Percentiles rank a stretch among this genome's conserved stretches.
phyloP scores from a whole-genome alignment of 345 rosid species.

The Garcia nutans region DNA sequence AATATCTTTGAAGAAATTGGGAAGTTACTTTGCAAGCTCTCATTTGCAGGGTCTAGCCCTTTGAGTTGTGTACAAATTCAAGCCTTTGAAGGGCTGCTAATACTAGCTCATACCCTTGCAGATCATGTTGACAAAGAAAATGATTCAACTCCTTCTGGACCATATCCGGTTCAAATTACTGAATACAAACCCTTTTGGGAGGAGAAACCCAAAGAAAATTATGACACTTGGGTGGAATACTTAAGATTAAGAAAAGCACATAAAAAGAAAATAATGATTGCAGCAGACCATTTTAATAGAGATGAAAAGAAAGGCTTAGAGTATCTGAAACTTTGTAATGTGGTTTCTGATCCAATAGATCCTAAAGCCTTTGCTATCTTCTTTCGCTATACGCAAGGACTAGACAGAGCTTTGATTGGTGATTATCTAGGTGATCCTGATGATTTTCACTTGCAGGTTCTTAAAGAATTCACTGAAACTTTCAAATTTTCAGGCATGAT shows the following conservation, averaged over 20 bases:
- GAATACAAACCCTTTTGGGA: constrained; percentile 78
- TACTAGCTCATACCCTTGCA: constrained; percentile 74
- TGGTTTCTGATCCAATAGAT: constrained; percentile 65
- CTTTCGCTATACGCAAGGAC: constrained; percentile 67
- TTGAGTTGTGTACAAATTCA: constrained; percentile 65
- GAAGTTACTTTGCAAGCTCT: constrained; percentile 75
- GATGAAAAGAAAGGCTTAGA: constrained; percentile 87
- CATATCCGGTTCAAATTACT: constrained; percentile 50
- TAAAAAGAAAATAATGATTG: constrained; percentile 65
- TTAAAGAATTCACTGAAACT: constrained; percentile 67
- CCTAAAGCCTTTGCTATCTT: constrained; percentile 67
- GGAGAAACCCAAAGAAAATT: constrained; percentile 56
- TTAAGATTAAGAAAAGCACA: constrained; percentile 66
- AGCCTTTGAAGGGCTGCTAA: constrained; percentile 89
- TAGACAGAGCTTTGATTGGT: constrained; percentile 71
- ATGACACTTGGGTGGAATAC: constrained; percentile 61
- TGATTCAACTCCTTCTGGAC: constrained; percentile 39
- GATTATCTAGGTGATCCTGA: constrained; percentile 94
- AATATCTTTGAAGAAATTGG: constrained; percentile 72
- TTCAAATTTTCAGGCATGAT: constrained; percentile 78
- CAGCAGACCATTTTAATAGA: constrained; percentile 72
- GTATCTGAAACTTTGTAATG: constrained; percentile 56
- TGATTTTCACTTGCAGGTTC: constrained; percentile 66
- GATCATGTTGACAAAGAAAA: constrained; percentile 64
- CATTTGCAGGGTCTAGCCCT: constrained; percentile 70